A percentile compares a stretch with the other conserved stretches of the same genome.
These are phyloP conservation scores for Paramecium octaurelia DNA, from an alignment of 73 alveolate genomes.

Conservation along the genomic window DNA sequence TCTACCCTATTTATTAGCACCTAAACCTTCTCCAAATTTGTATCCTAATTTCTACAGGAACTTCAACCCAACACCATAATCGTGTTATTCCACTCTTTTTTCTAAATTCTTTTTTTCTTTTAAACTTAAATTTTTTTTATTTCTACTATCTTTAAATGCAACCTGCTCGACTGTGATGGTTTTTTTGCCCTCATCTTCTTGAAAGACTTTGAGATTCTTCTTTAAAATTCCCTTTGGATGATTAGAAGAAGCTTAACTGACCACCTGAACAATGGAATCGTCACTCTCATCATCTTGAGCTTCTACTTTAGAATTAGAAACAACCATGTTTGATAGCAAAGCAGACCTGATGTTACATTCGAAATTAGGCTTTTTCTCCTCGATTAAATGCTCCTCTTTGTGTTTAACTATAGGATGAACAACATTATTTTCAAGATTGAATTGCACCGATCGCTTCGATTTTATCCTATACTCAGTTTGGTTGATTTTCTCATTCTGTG, in stretches of 20 bases:
- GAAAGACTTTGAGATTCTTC: neutral
- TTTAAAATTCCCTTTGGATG: neutral
- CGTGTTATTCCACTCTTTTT: neutral
- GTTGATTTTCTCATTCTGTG: neutral
- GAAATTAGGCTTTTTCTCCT: neutral
- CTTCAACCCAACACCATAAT: neutral
- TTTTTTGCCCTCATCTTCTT: conserved; percentile 1
- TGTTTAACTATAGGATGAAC: neutral
- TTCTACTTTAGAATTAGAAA: neutral
- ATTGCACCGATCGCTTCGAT: neutral
- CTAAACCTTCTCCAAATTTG: neutral
- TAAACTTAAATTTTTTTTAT: neutral
- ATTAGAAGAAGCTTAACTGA: neutral
- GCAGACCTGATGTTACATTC: neutral
- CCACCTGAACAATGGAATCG: neutral
- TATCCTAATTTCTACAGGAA: neutral
- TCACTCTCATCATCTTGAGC: neutral
- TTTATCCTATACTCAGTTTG: neutral
- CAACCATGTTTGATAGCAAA: neutral
- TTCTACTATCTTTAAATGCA: neutral
- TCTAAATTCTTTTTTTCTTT: neutral
- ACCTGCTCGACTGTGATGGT: neutral
- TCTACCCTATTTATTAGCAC: neutral
- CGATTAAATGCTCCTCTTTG: neutral
- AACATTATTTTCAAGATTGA: neutral